These are phyloP conservation scores for Amauroascus verrucosus DNA, from an alignment of 2,329 filamentous ascomycete species.

Conservation along the genomic window DNA sequence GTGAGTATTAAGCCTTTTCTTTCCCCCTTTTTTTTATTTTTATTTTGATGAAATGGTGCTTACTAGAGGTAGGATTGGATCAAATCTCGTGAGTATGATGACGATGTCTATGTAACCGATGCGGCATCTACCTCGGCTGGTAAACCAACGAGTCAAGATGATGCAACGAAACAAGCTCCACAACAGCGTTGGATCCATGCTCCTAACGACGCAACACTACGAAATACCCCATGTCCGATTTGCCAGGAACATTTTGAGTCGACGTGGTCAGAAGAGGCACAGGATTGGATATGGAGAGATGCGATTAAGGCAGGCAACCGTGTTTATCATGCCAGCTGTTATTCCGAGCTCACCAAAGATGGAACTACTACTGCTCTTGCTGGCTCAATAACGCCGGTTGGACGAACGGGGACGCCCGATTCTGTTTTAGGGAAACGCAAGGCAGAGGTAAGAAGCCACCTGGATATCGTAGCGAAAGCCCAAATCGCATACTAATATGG, in stretches of 20 bases:
- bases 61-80: constrained; percentile 65
- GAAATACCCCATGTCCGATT: constrained; percentile 76
- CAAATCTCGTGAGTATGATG: constrained; percentile 67
- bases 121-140: constrained; percentile 32
- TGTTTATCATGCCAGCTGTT: constrained; percentile 84
- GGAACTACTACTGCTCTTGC: constrained; percentile 25
- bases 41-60: constrained; percentile 11
- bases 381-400: constrained; percentile 25
- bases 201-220: constrained; percentile 63
- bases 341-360: constrained; percentile 67
- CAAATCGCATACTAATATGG: not conserved
- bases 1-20: constrained; percentile 41
- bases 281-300: constrained; percentile 97
- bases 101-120: constrained; percentile 44
- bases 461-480: not conserved
- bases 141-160: constrained; percentile 32
- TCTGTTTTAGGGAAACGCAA: constrained; percentile 64
- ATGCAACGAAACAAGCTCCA: constrained; percentile 44
- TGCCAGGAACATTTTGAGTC: constrained; percentile 93
- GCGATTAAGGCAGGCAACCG: constrained; percentile 65
- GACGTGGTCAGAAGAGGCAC: constrained; percentile 80
- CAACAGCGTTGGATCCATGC: constrained; percentile 67
- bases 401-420: constrained; percentile 44
- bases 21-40: not conserved
- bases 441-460: constrained; percentile 46